phyloP scores from a whole-genome alignment of 225 moss, liverwort and hornwort genomes.

The Anthoceros angustus region DNA sequence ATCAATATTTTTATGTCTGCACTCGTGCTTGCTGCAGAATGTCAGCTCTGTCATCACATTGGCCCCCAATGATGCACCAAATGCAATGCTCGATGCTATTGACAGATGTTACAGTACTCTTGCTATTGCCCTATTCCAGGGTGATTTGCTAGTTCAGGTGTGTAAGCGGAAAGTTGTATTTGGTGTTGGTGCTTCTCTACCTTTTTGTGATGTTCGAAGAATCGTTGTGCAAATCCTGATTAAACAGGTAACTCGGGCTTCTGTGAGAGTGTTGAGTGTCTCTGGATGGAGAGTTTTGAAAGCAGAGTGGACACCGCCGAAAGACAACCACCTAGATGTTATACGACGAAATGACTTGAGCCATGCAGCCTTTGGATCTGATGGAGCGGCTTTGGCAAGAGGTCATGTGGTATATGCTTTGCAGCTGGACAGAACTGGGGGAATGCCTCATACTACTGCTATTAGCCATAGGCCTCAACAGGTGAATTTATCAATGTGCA shows the following conservation, averaged over 20 bases:
- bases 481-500: slow-evolving; percentile 17
- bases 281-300: slow-evolving; percentile 27
- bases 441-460: slow-evolving; percentile 32
- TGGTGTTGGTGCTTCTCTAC: neutral
- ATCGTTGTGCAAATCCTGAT: neutral
- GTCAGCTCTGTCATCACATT: slow-evolving; percentile 38
- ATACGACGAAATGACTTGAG: slow-evolving; percentile 10
- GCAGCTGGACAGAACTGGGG: slow-evolving; percentile 30
- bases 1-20: neutral
- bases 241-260: slow-evolving; percentile 46
- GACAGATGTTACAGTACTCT: slow-evolving; percentile 49
- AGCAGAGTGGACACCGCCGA: slow-evolving; percentile 58
- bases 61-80: slow-evolving; percentile 21
- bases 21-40: slow-evolving; percentile 18
- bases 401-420: slow-evolving; percentile 39
- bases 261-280: slow-evolving; percentile 47
- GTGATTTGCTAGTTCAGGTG: slow-evolving; percentile 78
- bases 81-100: slow-evolving; percentile 24
- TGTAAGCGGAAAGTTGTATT: neutral
- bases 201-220: neutral
- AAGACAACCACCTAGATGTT: slow-evolving; percentile 7
- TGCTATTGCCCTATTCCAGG: slow-evolving; percentile 32
- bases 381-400: slow-evolving; percentile 53
- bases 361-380: slow-evolving; percentile 51
- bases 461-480: slow-evolving; percentile 36